Conservation (phyloP, 2,329 filamentous ascomycete species). For the Curvularia sp. region DNA sequence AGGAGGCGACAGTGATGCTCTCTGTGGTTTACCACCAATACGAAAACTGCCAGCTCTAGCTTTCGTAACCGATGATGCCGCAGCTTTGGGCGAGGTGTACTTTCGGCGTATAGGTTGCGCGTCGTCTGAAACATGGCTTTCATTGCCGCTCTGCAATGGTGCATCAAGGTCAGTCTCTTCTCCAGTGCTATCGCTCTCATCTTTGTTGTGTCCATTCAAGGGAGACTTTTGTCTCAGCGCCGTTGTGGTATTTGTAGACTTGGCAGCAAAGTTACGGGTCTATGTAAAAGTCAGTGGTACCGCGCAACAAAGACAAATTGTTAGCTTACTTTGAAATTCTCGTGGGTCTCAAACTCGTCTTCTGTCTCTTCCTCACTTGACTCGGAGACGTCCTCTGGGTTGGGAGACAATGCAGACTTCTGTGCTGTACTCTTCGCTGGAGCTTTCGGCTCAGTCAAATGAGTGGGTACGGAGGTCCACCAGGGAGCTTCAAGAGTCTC, state of each 20-base stretch:
- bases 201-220: neutral
- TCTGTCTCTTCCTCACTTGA: constrained; percentile 42
- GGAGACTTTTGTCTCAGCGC: neutral
- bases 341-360: constrained; percentile 49
- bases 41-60: constrained; percentile 35
- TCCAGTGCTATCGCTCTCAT: neutral
- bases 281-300: constrained; percentile 16
- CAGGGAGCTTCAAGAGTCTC: constrained; percentile 26
- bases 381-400: constrained; percentile 16
- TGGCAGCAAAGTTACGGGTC: constrained; percentile 20
- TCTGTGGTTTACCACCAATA: constrained; percentile 40
- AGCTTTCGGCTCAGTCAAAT: constrained; percentile 18
- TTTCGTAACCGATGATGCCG: constrained; percentile 15
- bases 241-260: neutral
- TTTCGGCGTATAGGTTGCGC: constrained; percentile 5
- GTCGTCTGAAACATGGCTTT: neutral
- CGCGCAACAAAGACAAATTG: no score
- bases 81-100: constrained; percentile 10
- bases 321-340: constrained; percentile 38
- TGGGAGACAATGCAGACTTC: constrained; percentile 10
- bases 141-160: constrained; percentile 28
- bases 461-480: constrained; percentile 32
- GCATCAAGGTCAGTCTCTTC: constrained; percentile 52
- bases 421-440: constrained; percentile 20
- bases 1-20: constrained; percentile 7